phyloP scores from a whole-genome alignment of 106 monocot species.

The Allium fistulosum region DNA sequence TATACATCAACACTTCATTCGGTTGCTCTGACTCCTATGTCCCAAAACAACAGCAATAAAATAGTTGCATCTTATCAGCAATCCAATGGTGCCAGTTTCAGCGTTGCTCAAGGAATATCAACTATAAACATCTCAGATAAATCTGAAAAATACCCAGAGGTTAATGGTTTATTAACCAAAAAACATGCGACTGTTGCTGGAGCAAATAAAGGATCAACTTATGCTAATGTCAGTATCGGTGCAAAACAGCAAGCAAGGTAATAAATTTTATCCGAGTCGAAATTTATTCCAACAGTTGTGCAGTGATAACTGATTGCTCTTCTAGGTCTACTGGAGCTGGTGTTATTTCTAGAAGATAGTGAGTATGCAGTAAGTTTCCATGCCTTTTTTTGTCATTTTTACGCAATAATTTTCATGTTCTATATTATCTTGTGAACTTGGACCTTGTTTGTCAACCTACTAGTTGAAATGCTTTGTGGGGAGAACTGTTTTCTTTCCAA shows the following conservation, averaged over 20 bases:
- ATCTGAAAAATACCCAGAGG: conserved; percentile 28
- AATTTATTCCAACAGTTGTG: too few species aligned
- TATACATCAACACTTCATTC: conserved; percentile 66
- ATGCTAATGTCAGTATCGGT: conserved; percentile 19
- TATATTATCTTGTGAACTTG: too few species aligned
- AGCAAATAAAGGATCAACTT: conserved; percentile 27
- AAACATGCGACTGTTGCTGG: conserved; percentile 23
- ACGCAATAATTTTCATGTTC: too few species aligned
- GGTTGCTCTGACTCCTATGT: conserved; percentile 90
- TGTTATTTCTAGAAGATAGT: conserved; percentile 40
- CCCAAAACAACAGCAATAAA: conserved; percentile 50
- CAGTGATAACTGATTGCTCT: too few species aligned
- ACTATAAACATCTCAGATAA: conserved; percentile 45
- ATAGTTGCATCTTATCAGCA: neutral
- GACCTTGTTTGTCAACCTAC: too few species aligned
- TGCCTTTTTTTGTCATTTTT: too few species aligned
- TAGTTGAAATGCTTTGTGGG: too few species aligned
- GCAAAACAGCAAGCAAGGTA: conserved; percentile 61
- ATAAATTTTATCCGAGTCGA: neutral
- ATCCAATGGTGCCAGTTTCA: conserved; percentile 31
- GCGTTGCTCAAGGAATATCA: conserved; percentile 32
- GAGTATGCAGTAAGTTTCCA: neutral
- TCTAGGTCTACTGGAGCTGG: conserved; percentile 28
- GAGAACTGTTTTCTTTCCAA: too few species aligned
- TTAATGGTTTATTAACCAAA: conserved; percentile 28